These are phyloP conservation scores for Colletotrichum sp. DNA, from an alignment of 2,329 filamentous ascomycete species.

Conservation along the genomic window DNA sequence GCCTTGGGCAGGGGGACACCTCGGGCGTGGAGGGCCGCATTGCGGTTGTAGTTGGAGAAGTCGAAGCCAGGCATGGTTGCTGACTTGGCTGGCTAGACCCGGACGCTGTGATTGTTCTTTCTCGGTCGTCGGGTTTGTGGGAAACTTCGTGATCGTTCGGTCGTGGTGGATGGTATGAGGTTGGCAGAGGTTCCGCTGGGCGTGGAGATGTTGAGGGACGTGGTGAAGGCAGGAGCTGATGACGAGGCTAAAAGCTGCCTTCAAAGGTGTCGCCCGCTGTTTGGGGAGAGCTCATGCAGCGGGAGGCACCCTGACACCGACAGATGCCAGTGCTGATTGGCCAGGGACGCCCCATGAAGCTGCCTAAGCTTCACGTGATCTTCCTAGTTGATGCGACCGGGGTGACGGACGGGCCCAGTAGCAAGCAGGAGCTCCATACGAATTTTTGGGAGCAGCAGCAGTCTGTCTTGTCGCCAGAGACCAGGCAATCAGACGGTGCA, in stretches of 20 bases:
- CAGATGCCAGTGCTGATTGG: constrained; percentile 2
- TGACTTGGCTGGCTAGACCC: constrained; percentile 9
- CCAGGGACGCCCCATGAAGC: neutral
- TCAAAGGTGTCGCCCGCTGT: constrained; percentile 25
- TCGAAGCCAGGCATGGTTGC: constrained; percentile 92
- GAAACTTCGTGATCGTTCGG: neutral
- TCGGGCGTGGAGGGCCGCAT: constrained; percentile 91
- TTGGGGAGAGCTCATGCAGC: constrained; percentile 18
- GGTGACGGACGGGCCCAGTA: neutral
- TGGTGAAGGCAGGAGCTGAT: constrained; percentile 44
- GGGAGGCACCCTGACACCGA: constrained; percentile 13
- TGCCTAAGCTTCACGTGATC: constrained; percentile 16
- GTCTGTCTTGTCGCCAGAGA: neutral
- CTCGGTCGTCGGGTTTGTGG: neutral
- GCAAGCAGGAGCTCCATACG: constrained; percentile 4
- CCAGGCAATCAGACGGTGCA: constrained; percentile 3
- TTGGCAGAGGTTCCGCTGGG: constrained; percentile 15
- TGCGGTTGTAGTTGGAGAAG: constrained; percentile 99
- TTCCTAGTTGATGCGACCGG: neutral
- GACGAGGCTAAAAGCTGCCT: constrained; percentile 63
- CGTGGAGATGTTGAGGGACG: constrained; percentile 27
- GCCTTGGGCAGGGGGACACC: constrained; percentile 96
- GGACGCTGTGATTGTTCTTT: neutral
- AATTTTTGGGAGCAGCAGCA: constrained; percentile 10
- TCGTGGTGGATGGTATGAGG: neutral